Evolutionary conservation across 495 filamentous ascomycete genomes (phyloP).

Genomic region (Diplogelasinospora grovesii): DNA sequence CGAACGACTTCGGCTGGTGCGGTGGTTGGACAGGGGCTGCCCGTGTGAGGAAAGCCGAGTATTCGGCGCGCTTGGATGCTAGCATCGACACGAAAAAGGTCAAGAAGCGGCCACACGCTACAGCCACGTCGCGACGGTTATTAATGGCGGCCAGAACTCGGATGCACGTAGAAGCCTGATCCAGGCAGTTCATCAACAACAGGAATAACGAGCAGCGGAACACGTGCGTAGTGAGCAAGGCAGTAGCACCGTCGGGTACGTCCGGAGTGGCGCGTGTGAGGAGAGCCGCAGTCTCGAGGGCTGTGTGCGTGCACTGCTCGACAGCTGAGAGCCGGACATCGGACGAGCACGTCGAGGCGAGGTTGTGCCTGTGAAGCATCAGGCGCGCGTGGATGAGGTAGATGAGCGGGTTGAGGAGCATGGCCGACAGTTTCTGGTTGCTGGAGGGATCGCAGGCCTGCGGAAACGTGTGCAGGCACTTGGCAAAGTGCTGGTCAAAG

Average conservation of each 20-base stretch:
- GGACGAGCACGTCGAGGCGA: constrained; percentile 61
- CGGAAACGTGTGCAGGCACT: constrained; percentile 69
- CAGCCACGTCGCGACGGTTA: constrained; percentile 61
- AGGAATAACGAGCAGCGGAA: constrained; percentile 86
- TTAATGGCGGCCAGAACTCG: constrained; percentile 63
- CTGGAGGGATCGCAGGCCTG: constrained; percentile 59
- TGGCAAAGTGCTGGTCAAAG: constrained; percentile 75
- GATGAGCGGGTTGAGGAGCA: constrained; percentile 62
- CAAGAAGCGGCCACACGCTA: constrained; percentile 74
- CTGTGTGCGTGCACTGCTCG: constrained; percentile 66
- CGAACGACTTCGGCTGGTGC: constrained; percentile 12
- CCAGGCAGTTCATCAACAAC: constrained; percentile 64
- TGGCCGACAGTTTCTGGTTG: constrained; percentile 62
- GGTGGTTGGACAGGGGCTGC: constrained; percentile 4
- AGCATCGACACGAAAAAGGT: constrained; percentile 74
- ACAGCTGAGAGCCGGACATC: constrained; percentile 63
- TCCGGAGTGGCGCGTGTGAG: constrained; percentile 54
- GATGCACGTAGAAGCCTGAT: constrained; percentile 64
- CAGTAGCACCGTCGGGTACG: constrained; percentile 37
- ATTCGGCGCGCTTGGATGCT: constrained; percentile 48
- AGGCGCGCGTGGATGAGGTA: constrained; percentile 79
- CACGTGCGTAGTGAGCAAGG: constrained; percentile 68
- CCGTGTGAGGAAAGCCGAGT: constrained; percentile 28
- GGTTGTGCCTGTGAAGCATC: constrained; percentile 85
- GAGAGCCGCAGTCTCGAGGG: constrained; percentile 69